Evolutionary conservation across 441 rosid genomes (phyloP).

Genomic region (Erodium moschatum): DNA sequence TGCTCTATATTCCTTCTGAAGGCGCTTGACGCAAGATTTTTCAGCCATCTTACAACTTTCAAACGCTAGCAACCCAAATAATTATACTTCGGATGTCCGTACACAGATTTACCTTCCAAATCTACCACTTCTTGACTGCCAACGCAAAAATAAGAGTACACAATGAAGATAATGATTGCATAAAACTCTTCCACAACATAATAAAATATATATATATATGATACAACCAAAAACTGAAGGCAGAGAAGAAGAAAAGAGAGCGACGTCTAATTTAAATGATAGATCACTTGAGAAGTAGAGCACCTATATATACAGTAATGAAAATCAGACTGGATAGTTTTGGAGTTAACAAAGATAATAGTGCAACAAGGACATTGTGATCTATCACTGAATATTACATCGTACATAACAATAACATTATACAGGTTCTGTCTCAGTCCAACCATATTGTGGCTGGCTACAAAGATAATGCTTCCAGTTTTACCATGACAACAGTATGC

Average conservation of each 20-base stretch:
- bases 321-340: not conserved
- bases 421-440: not conserved
- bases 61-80: conserved; percentile 13
- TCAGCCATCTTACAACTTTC: conserved; percentile 57
- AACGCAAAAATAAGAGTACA: conserved; percentile 10
- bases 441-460: conserved; percentile 1
- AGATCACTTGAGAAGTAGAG: not conserved
- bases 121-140: conserved; percentile 2
- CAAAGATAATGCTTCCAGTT: not conserved
- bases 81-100: conserved; percentile 10
- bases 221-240: not conserved
- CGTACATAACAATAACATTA: too few species aligned
- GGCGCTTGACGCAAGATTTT: conserved; percentile 77
- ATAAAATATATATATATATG: not conserved
- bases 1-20: conserved; percentile 92
- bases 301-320: not conserved
- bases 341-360: not conserved
- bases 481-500: not conserved
- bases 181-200: not conserved
- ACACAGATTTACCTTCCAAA: conserved; percentile 14
- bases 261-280: not conserved
- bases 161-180: not conserved
- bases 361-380: not conserved
- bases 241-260: not conserved
- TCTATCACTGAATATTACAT: not conserved